A percentile compares a stretch with the other conserved stretches of the same genome.
Conservation (phyloP, 179 eudicot genomes). For the Carnegiea gigantea region DNA sequence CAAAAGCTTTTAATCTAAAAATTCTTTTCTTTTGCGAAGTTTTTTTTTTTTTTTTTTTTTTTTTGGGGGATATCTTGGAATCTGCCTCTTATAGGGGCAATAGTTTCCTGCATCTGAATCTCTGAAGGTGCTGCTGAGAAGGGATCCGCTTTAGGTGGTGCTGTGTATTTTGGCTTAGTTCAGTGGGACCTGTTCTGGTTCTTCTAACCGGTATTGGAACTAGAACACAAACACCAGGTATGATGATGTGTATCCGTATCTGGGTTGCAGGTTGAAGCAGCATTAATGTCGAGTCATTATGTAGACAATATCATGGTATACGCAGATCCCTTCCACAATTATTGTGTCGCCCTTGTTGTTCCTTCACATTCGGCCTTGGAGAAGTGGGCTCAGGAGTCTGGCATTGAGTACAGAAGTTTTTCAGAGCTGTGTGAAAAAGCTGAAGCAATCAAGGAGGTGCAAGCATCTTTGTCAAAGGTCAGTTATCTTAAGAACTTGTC, state of each 20-base stretch:
- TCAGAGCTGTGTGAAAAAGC: constrained; percentile 64
- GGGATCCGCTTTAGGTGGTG: too few relatives aligned
- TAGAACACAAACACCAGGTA: not conserved
- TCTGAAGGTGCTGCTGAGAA: too few relatives aligned
- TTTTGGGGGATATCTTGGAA: too few relatives aligned
- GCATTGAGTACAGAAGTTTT: constrained; percentile 53
- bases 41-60: too few relatives aligned
- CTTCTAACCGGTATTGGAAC: not conserved
- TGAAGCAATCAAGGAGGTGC: constrained; percentile 76
- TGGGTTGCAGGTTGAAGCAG: constrained; percentile 77
- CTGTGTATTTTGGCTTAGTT: not conserved
- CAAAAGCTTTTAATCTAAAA: too few relatives aligned
- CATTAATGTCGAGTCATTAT: constrained; percentile 55
- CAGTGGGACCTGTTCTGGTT: not conserved
- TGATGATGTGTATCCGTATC: constrained; percentile 1
- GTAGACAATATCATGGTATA: constrained; percentile 76
- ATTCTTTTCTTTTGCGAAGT: too few relatives aligned
- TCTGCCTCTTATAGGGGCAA: too few relatives aligned
- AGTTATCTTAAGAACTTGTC: constrained; percentile 21
- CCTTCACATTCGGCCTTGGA: constrained; percentile 65
- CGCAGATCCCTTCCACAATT: constrained; percentile 84
- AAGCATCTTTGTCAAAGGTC: constrained; percentile 77
- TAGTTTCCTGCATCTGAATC: too few relatives aligned
- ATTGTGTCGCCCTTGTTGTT: constrained; percentile 78
- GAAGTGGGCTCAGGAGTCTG: constrained; percentile 77